A percentile compares a stretch with the other conserved stretches of the same genome.
These are phyloP conservation scores for Penicillium sp. DNA, from an alignment of 2,329 filamentous ascomycete species.

Conservation along the genomic window DNA sequence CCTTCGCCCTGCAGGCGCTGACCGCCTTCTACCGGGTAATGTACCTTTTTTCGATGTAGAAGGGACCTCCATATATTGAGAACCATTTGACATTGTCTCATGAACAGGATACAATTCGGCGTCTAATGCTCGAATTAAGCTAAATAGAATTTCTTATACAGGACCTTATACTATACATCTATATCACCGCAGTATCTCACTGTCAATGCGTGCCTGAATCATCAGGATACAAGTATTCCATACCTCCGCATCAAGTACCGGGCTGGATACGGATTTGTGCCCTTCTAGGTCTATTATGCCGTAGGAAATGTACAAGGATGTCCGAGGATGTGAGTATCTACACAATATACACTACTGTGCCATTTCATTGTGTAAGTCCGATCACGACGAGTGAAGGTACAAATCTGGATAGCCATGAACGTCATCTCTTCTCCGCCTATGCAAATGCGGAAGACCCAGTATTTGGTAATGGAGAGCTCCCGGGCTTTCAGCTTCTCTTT, in stretches of 20 bases:
- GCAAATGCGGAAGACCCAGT: slow-evolving; percentile 5
- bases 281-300: slow-evolving; percentile 1
- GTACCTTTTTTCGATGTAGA: neutral
- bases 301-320: neutral
- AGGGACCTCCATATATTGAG: neutral
- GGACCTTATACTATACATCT: too few species aligned
- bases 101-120: too few species aligned
- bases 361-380: neutral
- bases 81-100: neutral
- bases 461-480: slow-evolving; percentile 6
- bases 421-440: slow-evolving; percentile 6
- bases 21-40: slow-evolving; percentile 6
- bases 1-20: neutral
- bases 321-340: neutral
- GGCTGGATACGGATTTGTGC: neutral
- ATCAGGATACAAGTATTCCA: neutral
- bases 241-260: neutral
- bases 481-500: neutral
- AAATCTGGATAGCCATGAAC: neutral
- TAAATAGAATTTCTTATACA: too few species aligned
- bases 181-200: too few species aligned
- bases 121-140: too few species aligned
- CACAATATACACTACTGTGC: neutral
- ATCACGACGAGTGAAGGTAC: neutral
- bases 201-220: neutral